Percentiles rank a stretch among this genome's conserved stretches.
phyloP scores from a whole-genome alignment of 192 early-diverging fungal genomes.

The Rhizoclosmatium sp. region DNA sequence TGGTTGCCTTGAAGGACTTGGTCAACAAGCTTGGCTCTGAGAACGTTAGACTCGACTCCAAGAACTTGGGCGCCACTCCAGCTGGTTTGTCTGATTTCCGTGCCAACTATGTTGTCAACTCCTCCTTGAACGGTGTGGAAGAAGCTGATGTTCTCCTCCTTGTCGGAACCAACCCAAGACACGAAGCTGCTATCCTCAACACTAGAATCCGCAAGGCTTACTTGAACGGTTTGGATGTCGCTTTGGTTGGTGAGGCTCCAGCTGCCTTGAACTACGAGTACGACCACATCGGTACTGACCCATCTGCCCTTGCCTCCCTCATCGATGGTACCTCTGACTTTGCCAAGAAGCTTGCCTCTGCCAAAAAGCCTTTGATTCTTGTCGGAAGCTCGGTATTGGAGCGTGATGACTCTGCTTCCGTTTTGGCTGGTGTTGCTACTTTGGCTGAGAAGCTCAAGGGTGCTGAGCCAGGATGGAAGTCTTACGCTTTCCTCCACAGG shows the following conservation, averaged over 20 bases:
- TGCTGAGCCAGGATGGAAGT: conserved; percentile 83
- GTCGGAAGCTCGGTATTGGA: conserved; percentile 85
- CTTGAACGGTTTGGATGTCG: conserved; percentile 83
- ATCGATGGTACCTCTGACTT: conserved; percentile 76
- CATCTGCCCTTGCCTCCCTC: conserved; percentile 73
- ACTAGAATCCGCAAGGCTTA: conserved; percentile 95
- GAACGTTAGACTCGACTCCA: conserved; percentile 78
- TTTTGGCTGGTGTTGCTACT: conserved; percentile 78
- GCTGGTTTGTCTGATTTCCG: conserved; percentile 80
- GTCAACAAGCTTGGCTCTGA: conserved; percentile 88
- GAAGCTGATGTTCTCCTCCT: conserved; percentile 91
- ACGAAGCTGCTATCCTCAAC: conserved; percentile 95
- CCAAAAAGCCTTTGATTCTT: conserved; percentile 91
- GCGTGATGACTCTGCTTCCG: conserved; percentile 73
- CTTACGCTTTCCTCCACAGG: conserved; percentile 91
- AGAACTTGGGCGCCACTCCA: conserved; percentile 56
- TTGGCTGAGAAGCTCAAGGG: conserved; percentile 73
- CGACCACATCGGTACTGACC: conserved; percentile 77
- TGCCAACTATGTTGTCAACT: conserved; percentile 87
- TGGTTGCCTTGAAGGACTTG: conserved; percentile 95
- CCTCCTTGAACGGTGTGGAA: conserved; percentile 86
- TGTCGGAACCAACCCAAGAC: conserved; percentile 94
- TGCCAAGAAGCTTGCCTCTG: conserved; percentile 73
- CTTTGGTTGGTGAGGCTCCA: conserved; percentile 76
- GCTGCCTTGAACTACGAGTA: conserved; percentile 89